Evolutionary conservation across 1,284 basidiomycete genomes (phyloP).

Genomic region (Meripilus lineatus): DNA sequence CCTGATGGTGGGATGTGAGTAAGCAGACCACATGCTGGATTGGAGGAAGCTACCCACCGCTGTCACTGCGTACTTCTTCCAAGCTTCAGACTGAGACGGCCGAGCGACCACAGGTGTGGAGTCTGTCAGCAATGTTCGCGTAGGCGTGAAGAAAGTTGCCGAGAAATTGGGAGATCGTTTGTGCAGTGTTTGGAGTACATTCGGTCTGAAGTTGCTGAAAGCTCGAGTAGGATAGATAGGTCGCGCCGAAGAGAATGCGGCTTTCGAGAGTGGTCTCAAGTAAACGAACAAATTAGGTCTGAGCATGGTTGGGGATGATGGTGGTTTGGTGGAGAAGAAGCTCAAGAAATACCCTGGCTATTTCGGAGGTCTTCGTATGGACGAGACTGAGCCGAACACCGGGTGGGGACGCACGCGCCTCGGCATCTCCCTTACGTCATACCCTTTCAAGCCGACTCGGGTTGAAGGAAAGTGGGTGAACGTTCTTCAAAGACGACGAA

Average conservation of each 20-base stretch:
- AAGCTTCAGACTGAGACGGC: constrained; percentile 36
- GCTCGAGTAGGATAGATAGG: constrained; percentile 19
- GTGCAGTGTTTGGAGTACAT: constrained; percentile 22
- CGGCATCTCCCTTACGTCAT: no score
- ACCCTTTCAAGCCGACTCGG: no score
- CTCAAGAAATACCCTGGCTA: background rate
- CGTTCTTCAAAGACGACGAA: no score
- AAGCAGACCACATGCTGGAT: background rate
- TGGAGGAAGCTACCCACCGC: constrained; percentile 32
- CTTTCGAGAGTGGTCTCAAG: background rate
- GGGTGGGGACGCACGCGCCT: no score
- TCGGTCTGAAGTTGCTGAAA: constrained; percentile 29
- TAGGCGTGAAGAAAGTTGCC: constrained; percentile 18
- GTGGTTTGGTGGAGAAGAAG: background rate
- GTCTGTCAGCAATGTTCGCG: constrained; percentile 41
- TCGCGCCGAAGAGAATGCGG: constrained; percentile 16
- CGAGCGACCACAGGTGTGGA: constrained; percentile 32
- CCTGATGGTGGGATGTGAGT: constrained; percentile 32
- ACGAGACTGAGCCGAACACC: no score
- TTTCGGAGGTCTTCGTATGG: no score
- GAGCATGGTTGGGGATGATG: constrained; percentile 9
- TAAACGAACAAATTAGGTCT: background rate
- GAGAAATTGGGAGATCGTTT: constrained; percentile 20
- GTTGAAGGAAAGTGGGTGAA: no score
- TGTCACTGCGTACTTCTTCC: constrained; percentile 46